Evolutionary conservation across 2,329 filamentous ascomycete genomes (phyloP), one percentile per base, ranked within the genome.

Genomic region (Clonostachys sp.): DNA sequence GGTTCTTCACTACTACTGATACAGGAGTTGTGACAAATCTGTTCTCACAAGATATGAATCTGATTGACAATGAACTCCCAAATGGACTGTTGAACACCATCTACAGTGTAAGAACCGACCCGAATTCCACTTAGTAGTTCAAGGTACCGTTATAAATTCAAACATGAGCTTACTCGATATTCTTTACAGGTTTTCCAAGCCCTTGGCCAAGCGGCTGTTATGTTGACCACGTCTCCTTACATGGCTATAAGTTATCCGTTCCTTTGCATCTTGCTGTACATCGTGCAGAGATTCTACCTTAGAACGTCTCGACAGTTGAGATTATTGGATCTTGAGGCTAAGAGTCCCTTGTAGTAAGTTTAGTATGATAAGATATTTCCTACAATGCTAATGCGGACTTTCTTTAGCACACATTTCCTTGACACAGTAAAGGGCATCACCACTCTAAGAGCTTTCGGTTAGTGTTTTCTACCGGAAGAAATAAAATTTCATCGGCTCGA

Each of bases 241-340:
- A 63, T 79, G 0, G 70, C 71, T 1, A 66, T 76, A 18, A 65
- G 67, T 0, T 77, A 82, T 48, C 80, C 80, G 0, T 59, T 77
- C 4, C 55, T 83, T 3, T 50, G 71, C 9, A 60, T 55, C 0
- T 50, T 73, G 1, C 50, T 83, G 1, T 83, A 73, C 47, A 49
- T 66, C 3, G 59, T 84, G 0, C 80, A 83, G 51, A 75, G 68
- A 45, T 71, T 81, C 44, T 85, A 85, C 53, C 67, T 85, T 3
- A 69, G 77, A 0, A 85, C 81, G 0, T 83, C 80, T 1, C 66
- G 80, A 0, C 81, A 85, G 57, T 58, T 86, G 8, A 71, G 81
- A 44, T 68, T 82, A 17, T 59, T 86, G 12, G 81, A 85, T 42
- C 69, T 86, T 1, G 82, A 86, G 57, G 72, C 77, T 2, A 83